Evolutionary conservation across 371 early-diverging fungal species (phyloP).

Genomic region (Apophysomyces sp.): DNA sequence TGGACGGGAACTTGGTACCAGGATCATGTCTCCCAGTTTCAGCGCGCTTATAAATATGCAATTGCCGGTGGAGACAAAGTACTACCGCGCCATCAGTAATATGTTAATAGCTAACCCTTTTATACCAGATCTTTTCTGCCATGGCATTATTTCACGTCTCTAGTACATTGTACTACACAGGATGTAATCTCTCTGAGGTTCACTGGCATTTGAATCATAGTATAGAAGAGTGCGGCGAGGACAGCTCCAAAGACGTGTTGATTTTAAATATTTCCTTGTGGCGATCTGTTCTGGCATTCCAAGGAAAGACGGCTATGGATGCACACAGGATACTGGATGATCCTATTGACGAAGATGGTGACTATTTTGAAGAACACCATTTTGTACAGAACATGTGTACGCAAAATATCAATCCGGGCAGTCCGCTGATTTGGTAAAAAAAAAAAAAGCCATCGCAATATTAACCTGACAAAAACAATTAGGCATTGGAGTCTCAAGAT

Average conservation of each 20-base stretch:
- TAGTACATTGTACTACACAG: slow-evolving; percentile 31
- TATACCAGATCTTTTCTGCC: slow-evolving; percentile 28
- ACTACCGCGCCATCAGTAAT: not conserved
- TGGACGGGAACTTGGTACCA: slow-evolving; percentile 37
- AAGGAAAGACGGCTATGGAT: slow-evolving; percentile 37
- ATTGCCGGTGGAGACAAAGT: slow-evolving; percentile 43
- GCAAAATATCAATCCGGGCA: slow-evolving; percentile 30
- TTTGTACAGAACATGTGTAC: slow-evolving; percentile 30
- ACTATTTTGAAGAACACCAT: slow-evolving; percentile 24
- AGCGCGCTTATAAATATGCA: slow-evolving; percentile 39
- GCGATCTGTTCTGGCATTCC: slow-evolving; percentile 36
- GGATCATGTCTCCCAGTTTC: slow-evolving; percentile 33
- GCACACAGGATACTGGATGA: slow-evolving; percentile 28
- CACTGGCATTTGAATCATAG: slow-evolving; percentile 30
- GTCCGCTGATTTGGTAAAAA: slow-evolving; percentile 36
- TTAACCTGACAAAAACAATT: slow-evolving; percentile 30
- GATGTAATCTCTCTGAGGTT: slow-evolving; percentile 33
- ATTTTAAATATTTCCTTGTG: slow-evolving; percentile 31
- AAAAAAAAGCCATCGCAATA: not conserved
- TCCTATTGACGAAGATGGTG: slow-evolving; percentile 9
- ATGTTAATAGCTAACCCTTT: not conserved
- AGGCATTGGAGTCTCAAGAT: slow-evolving; percentile 42
- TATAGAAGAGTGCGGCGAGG: slow-evolving; percentile 33
- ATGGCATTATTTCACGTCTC: slow-evolving; percentile 40
- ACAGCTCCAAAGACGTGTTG: slow-evolving; percentile 23